Percentiles rank a stretch among this genome's conserved stretches.
These are phyloP conservation scores for Exsudoporus floridanus DNA, from an alignment of 1,284 basidiomycete species.

Conservation along the genomic window DNA sequence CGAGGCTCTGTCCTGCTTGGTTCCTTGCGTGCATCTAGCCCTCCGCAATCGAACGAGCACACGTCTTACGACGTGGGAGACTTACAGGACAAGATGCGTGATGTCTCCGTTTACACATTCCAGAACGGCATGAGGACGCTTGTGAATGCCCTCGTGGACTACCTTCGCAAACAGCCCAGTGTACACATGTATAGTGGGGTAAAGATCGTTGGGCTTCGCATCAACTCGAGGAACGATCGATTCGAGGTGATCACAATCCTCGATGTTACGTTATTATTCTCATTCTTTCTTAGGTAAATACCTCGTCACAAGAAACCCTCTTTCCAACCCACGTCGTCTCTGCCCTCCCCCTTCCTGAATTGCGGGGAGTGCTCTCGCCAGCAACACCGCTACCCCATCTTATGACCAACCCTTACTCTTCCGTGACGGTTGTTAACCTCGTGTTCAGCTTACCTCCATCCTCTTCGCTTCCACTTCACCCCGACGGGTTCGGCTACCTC, in stretches of 20 bases:
- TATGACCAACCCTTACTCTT: slow-evolving; percentile 57
- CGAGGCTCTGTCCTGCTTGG: slow-evolving; percentile 71
- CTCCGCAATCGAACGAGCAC: slow-evolving; percentile 22
- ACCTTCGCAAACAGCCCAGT: slow-evolving; percentile 50
- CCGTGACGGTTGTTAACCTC: slow-evolving; percentile 73
- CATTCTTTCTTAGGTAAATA: slow-evolving; percentile 41
- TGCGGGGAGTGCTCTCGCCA: slow-evolving; percentile 54
- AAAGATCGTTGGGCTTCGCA: slow-evolving; percentile 39
- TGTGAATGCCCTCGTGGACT: slow-evolving; percentile 52
- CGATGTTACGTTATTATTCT: slow-evolving; percentile 7
- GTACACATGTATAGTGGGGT: slow-evolving; percentile 58
- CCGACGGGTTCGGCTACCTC: slow-evolving; percentile 91
- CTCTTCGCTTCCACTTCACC: slow-evolving; percentile 52
- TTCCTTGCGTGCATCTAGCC: slow-evolving; percentile 41
- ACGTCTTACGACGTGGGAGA: slow-evolving; percentile 53
- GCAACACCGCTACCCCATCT: slow-evolving; percentile 46
- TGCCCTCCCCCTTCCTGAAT: slow-evolving; percentile 67
- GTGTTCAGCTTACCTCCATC: slow-evolving; percentile 59
- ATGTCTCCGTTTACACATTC: slow-evolving; percentile 78
- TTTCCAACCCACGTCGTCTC: slow-evolving; percentile 60
- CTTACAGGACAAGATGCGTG: slow-evolving; percentile 53
- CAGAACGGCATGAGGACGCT: slow-evolving; percentile 75
- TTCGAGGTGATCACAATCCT: slow-evolving; percentile 45
- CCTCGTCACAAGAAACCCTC: slow-evolving; percentile 40
- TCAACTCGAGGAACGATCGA: slow-evolving; percentile 33